Conservation (phyloP, 331 rosid genomes). For the Cydonia oblonga region DNA sequence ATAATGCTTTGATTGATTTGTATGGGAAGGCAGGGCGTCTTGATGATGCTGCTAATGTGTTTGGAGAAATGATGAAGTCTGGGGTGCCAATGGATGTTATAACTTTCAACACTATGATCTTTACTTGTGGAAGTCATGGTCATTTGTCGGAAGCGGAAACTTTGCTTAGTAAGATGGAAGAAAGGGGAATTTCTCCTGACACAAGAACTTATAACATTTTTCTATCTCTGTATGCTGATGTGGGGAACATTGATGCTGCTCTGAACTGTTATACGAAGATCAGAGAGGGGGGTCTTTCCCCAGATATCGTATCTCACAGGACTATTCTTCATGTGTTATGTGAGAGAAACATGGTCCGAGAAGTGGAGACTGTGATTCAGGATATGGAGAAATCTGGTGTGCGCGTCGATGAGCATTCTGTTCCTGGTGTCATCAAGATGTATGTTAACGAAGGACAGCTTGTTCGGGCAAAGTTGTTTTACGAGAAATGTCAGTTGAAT, state of each 20-base stretch:
- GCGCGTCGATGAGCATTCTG: constrained; percentile 47
- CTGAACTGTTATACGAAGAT: constrained; percentile 51
- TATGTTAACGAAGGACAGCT: constrained; percentile 49
- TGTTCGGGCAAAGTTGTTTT: constrained; percentile 38
- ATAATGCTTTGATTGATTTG: constrained; percentile 71
- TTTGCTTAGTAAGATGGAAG: constrained; percentile 77
- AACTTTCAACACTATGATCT: constrained; percentile 84
- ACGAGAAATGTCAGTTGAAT: constrained; percentile 35
- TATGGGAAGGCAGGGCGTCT: constrained; percentile 81
- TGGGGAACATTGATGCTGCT: constrained; percentile 55
- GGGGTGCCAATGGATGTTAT: constrained; percentile 70
- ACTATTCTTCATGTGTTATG: constrained; percentile 61
- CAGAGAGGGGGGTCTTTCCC: constrained; percentile 66
- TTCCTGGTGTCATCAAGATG: constrained; percentile 68
- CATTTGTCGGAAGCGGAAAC: constrained; percentile 73
- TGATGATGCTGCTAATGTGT: constrained; percentile 67
- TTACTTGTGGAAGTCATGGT: constrained; percentile 73
- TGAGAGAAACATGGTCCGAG: constrained; percentile 49
- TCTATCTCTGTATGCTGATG: constrained; percentile 64
- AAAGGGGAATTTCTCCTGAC: constrained; percentile 66
- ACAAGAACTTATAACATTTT: constrained; percentile 74
- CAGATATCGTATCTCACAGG: constrained; percentile 61
- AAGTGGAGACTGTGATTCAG: constrained; percentile 51
- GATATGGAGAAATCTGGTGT: constrained; percentile 52
- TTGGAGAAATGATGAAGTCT: constrained; percentile 68